Evolutionary conservation across 108 stramenopile genomes (phyloP).

Genomic region (Cyclostephanos tholiformis): DNA sequence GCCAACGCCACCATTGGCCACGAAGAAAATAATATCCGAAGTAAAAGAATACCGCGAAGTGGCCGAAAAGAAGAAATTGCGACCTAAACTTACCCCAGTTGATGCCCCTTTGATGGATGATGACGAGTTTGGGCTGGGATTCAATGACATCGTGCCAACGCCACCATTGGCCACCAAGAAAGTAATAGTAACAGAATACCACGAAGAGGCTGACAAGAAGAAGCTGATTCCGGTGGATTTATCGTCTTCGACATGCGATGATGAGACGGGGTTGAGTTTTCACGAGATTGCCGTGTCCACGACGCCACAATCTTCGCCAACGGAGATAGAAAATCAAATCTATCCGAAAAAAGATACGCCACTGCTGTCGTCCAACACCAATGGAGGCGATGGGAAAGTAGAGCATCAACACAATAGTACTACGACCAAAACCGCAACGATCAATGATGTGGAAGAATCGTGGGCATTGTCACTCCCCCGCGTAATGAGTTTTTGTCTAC

Average conservation of each 20-base stretch:
- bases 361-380: background rate
- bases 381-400: background rate
- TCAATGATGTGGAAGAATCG: background rate
- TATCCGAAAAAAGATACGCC: background rate
- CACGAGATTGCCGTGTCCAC: background rate
- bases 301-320: background rate
- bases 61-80: conserved; percentile 1
- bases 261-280: conserved; percentile 1
- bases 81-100: background rate
- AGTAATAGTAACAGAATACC: too few species aligned
- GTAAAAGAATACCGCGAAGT: too few species aligned
- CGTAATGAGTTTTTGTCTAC: conserved; percentile 61
- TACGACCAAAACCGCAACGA: background rate
- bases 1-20: background rate
- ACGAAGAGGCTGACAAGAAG: too few species aligned
- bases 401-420: background rate
- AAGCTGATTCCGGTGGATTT: background rate
- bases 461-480: conserved; percentile 7
- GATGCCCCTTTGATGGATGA: background rate
- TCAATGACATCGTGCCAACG: background rate
- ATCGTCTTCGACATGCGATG: background rate
- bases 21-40: too few species aligned
- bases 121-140: conserved; percentile 7
- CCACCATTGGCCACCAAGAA: background rate
- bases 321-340: background rate